Conservation (phyloP, 2,329 filamentous ascomycete genomes). For the Akanthomyces dipterigenus region DNA sequence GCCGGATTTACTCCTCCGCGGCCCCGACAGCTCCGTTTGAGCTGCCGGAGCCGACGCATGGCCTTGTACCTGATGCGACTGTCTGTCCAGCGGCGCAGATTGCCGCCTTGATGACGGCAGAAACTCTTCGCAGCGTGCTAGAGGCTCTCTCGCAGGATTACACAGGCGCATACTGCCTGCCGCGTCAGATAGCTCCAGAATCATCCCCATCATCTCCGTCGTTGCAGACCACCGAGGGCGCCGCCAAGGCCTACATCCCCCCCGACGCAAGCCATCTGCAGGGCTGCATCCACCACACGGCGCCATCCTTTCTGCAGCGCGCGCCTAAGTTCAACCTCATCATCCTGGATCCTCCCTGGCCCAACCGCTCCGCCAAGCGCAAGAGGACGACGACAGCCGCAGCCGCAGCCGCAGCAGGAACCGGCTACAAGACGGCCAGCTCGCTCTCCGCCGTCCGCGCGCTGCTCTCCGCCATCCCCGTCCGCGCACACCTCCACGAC, state of each 20-base stretch:
- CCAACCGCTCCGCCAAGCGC: slow-evolving; percentile 65
- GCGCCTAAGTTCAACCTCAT: slow-evolving; percentile 58
- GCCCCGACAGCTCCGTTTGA: slow-evolving; percentile 39
- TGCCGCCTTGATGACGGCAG: slow-evolving; percentile 47
- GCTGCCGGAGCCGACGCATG: slow-evolving; percentile 39
- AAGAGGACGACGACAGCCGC: slow-evolving; percentile 41
- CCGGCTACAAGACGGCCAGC: slow-evolving; percentile 38
- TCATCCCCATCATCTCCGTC: slow-evolving; percentile 5
- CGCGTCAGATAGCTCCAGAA: slow-evolving; percentile 27
- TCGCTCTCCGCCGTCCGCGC: slow-evolving; percentile 38
- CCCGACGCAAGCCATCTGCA: slow-evolving; percentile 37
- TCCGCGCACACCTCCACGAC: slow-evolving; percentile 45
- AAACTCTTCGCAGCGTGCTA: slow-evolving; percentile 39
- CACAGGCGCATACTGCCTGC: slow-evolving; percentile 39
- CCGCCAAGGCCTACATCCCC: slow-evolving; percentile 31
- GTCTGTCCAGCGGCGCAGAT: slow-evolving; percentile 40
- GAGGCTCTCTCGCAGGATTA: slow-evolving; percentile 20
- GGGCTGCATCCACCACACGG: slow-evolving; percentile 39
- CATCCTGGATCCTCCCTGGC: slow-evolving; percentile 74
- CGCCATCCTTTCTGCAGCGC: slow-evolving; percentile 32
- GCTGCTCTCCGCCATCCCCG: slow-evolving; percentile 49
- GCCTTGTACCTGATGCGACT: slow-evolving; percentile 12
- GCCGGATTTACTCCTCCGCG: slow-evolving; percentile 38
- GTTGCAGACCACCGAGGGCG: background rate
- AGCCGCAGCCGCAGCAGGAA: no score